Evolutionary conservation across 805 yeast genomes (phyloP), one percentile per base, ranked within the genome.

Genomic region (Saccharomycopsis selenospora): DNA sequence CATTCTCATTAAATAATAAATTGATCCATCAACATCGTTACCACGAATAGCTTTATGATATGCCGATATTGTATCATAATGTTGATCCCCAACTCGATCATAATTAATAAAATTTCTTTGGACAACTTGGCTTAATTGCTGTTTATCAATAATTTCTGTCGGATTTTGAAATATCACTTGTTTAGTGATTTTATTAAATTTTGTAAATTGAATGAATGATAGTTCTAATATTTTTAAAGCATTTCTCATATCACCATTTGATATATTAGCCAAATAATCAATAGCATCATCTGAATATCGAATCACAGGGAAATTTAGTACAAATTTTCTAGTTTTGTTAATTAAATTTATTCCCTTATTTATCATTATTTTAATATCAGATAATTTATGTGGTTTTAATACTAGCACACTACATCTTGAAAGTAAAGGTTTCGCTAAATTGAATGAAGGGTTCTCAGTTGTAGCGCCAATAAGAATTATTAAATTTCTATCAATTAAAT

Each of bases 41-140:
- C 99, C 99, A 49, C 99, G 72, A 0, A 93, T 77, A 0, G 95
- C 77, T 60, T 93, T 93, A 66, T 93, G 99, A 56, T 93, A 85
- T 1, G 99, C 99, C 11, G 95, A 85, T 4, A 93, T 93, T 1
- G 95, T 79, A 62, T 93, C 99, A 63, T 93, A 93, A 63, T 93
- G 99, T 3, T 80, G 78, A 57, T 93, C 99, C 1, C 97, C 97
- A 28, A 79, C 80, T 42, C 86, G 72, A 63, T 93, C 98, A 61
- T 91, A 90, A 56, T 81, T 71, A 59, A 79, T 72, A 45, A 74
- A 75, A 1, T 81, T 73, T 60, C 78, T 65, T 60, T 70, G 57
- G 59, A 79, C 54, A 44, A 76, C 56, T 53, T 62, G 48, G 40
- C 75, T 69, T 36, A 82, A 56, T 11, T 49, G 47, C 2, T 58